A percentile compares a stretch with the other conserved stretches of the same genome.
These are phyloP conservation scores for Tranzscheliella williamsii DNA, from an alignment of 1,284 basidiomycete species.

Conservation along the genomic window DNA sequence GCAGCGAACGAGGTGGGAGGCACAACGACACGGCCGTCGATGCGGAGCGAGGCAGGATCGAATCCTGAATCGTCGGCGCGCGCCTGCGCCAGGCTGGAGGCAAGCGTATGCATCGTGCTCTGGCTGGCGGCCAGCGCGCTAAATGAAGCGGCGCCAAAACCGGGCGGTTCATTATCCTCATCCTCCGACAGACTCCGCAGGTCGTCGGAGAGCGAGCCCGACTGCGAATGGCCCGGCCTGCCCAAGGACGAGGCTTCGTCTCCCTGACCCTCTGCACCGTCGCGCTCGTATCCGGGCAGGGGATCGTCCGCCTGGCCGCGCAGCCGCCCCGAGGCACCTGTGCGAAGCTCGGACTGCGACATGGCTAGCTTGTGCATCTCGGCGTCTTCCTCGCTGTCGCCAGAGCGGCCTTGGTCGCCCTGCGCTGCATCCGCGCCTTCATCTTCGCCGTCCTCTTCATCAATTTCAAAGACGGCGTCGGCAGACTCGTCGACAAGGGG, in stretches of 20 bases:
- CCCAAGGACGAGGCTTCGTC: background rate
- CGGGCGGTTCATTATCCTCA: conserved; percentile 25
- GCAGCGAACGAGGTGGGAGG: conserved; percentile 6
- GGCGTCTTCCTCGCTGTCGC: conserved; percentile 13
- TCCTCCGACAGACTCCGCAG: conserved; percentile 28
- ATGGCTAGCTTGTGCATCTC: conserved; percentile 22
- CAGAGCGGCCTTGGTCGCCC: conserved; percentile 7
- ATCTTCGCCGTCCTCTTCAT: conserved; percentile 33
- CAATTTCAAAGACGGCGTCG: conserved; percentile 49
- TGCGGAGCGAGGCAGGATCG: conserved; percentile 48
- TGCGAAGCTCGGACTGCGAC: conserved; percentile 21
- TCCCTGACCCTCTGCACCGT: background rate
- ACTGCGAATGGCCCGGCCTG: conserved; percentile 4
- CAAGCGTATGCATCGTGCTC: conserved; percentile 30
- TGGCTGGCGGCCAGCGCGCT: conserved; percentile 40
- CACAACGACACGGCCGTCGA: conserved; percentile 41
- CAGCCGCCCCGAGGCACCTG: conserved; percentile 23
- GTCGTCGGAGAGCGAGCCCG: conserved; percentile 23
- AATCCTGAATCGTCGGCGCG: conserved; percentile 30
- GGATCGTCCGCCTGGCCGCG: conserved; percentile 25
- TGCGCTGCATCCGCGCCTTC: conserved; percentile 3
- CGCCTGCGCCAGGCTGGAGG: conserved; percentile 26
- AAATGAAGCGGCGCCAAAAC: conserved; percentile 44
- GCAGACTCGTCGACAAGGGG: conserved; percentile 32
- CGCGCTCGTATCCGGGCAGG: conserved; percentile 20